A percentile compares a stretch with the other conserved stretches of the same genome.
These are phyloP conservation scores for Toxicodendron radicans DNA, from an alignment of 345 rosid species.

Conservation along the genomic window DNA sequence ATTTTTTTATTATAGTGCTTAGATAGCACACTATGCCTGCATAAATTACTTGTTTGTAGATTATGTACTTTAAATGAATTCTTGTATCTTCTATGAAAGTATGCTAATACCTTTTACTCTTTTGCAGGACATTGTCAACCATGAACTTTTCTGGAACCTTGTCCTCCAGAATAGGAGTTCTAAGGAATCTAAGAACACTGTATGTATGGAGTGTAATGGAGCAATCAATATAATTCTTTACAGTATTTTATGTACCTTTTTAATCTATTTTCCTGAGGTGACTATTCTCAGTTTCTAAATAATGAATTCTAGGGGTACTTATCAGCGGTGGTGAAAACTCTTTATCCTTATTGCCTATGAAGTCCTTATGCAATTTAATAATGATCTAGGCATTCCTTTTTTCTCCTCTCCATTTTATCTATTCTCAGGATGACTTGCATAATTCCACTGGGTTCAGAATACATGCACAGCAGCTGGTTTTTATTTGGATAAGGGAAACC, in stretches of 20 bases:
- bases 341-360: not conserved
- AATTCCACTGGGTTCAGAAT: not conserved
- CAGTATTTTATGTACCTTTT: not conserved
- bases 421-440: not conserved
- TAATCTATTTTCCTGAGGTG: conserved; percentile 11
- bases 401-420: not conserved
- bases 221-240: not conserved
- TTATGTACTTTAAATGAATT: conserved; percentile 10
- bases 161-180: conserved; percentile 64
- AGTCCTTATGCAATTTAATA: not conserved
- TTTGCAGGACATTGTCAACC: conserved; percentile 74
- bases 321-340: not conserved
- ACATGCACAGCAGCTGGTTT: not conserved
- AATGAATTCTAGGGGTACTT: not conserved
- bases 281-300: conserved; percentile 10
- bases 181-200: conserved; percentile 73
- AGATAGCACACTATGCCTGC: not conserved
- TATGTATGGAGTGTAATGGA: conserved; percentile 42
- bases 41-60: conserved; percentile 15
- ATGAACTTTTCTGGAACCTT: conserved; percentile 79
- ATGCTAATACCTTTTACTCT: conserved; percentile 24
- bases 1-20: not conserved
- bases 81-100: not conserved
- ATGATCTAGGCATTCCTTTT: not conserved
- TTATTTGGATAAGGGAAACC: not conserved